A percentile compares a stretch with the other conserved stretches of the same genome.
These are phyloP conservation scores for Apiospora koreana DNA, from an alignment of 2,329 filamentous ascomycete genomes.

Conservation along the genomic window DNA sequence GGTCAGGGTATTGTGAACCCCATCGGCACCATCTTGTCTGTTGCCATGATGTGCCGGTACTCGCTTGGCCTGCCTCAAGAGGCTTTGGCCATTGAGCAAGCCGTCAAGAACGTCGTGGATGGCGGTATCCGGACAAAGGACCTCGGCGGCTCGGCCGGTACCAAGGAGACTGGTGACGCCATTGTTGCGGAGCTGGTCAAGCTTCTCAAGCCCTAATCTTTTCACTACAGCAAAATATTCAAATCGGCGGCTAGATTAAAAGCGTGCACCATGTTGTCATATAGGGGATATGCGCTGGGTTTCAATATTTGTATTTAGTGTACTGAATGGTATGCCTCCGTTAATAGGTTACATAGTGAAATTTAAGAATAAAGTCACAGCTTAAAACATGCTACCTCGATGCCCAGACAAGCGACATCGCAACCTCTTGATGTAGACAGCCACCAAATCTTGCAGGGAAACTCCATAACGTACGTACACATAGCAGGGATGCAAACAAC, in stretches of 20 bases:
- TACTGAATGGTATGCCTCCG: not conserved
- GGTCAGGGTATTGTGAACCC: constrained; percentile 92
- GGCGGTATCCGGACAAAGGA: constrained; percentile 78
- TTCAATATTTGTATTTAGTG: not conserved
- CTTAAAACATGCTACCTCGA: no score
- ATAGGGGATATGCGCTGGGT: not conserved
- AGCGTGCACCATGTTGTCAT: not conserved
- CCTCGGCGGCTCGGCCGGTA: constrained; percentile 76
- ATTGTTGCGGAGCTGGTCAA: constrained; percentile 73
- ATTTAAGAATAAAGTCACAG: no score
- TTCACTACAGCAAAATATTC: not conserved
- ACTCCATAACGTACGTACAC: no score
- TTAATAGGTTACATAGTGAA: no score
- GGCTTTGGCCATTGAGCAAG: constrained; percentile 77
- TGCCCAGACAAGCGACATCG: no score
- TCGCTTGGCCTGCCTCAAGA: constrained; percentile 79
- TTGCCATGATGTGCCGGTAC: constrained; percentile 96
- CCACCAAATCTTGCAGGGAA: no score
- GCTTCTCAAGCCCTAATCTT: constrained; percentile 53
- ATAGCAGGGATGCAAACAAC: no score
- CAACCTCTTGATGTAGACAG: no score
- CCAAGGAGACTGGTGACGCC: constrained; percentile 77
- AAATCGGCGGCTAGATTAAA: not conserved
- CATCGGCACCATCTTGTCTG: constrained; percentile 85
- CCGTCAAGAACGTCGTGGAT: constrained; percentile 79